Percentiles rank a stretch among this genome's conserved stretches.
These are phyloP conservation scores for Exophiala lecanii-corni DNA, from an alignment of 2,329 filamentous ascomycete genomes.

Conservation along the genomic window DNA sequence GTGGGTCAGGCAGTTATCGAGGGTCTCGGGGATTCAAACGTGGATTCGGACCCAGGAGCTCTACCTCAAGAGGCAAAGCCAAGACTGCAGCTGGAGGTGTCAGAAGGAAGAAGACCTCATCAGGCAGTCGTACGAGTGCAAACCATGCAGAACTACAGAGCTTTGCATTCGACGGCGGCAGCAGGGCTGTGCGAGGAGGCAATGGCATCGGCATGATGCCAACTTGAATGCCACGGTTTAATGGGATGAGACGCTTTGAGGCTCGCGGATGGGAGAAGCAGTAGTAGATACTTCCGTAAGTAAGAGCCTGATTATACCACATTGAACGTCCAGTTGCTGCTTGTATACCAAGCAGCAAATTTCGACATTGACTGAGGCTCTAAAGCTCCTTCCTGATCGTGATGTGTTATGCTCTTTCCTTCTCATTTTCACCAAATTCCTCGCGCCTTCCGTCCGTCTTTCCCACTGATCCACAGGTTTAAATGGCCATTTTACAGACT, in stretches of 20 bases:
- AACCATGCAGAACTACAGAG: constrained; percentile 7
- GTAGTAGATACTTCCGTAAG: too few relatives aligned
- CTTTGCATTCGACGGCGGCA: constrained; percentile 10
- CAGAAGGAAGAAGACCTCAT: constrained; percentile 15
- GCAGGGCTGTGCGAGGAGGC: constrained; percentile 11
- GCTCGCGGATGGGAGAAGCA: too few relatives aligned
- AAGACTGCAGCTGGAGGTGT: constrained; percentile 6
- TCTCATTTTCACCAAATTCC: too few relatives aligned
- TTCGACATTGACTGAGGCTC: too few relatives aligned
- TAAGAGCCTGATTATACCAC: too few relatives aligned
- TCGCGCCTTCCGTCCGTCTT: too few relatives aligned
- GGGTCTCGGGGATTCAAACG: constrained; percentile 8
- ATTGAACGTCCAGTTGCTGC: too few relatives aligned
- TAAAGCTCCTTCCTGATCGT: too few relatives aligned
- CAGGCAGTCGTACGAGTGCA: constrained; percentile 13
- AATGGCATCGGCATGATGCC: constrained; percentile 38
- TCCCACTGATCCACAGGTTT: too few relatives aligned
- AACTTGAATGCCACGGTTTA: constrained; percentile 24
- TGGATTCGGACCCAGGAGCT: constrained; percentile 5
- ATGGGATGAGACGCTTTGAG: neutral
- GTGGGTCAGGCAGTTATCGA: constrained; percentile 7
- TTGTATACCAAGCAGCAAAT: too few relatives aligned
- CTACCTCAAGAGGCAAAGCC: constrained; percentile 6
- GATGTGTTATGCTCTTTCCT: too few relatives aligned
- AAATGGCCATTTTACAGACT: too few relatives aligned